Evolutionary conservation across 2,329 filamentous ascomycete genomes (phyloP).

Genomic region (Juglanconis sp.): DNA sequence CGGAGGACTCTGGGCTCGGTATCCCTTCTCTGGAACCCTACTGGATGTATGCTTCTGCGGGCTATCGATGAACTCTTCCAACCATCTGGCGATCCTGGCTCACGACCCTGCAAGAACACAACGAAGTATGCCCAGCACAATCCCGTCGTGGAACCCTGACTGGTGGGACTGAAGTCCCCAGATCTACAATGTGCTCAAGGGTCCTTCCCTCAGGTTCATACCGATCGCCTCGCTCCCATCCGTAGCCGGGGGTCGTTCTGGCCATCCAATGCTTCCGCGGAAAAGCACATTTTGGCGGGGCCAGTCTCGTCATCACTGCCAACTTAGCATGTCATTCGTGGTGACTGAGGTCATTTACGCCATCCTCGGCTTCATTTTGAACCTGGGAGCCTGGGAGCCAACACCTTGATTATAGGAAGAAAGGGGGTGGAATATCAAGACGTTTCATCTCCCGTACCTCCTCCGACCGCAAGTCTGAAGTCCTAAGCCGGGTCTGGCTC

Average conservation of each 20-base stretch:
- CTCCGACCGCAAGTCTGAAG: too few relatives aligned
- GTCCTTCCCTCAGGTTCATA: conserved; percentile 16
- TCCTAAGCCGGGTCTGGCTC: too few relatives aligned
- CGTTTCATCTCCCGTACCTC: too few relatives aligned
- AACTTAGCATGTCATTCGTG: neutral
- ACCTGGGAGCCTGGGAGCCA: conserved; percentile 28
- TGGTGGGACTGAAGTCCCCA: conserved; percentile 1
- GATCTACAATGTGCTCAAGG: conserved; percentile 3
- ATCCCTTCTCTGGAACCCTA: conserved; percentile 46
- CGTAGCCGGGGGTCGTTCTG: conserved; percentile 15
- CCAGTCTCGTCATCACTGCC: conserved; percentile 19
- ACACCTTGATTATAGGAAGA: conserved; percentile 24
- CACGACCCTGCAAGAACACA: neutral
- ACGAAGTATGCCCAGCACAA: neutral
- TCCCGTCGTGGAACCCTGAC: neutral
- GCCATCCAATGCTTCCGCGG: conserved; percentile 19
- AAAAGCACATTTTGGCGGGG: conserved; percentile 18
- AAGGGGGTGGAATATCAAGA: too few relatives aligned
- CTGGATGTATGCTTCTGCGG: conserved; percentile 56
- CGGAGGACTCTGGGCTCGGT: conserved; percentile 33
- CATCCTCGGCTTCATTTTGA: conserved; percentile 26
- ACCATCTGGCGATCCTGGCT: neutral
- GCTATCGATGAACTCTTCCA: conserved; percentile 4
- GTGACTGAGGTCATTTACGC: conserved; percentile 21
- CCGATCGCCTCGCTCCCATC: conserved; percentile 18